Base-by-base conservation (phyloP, 2,329 filamentous ascomycete species). In the Colletotrichum tamarilloi region DNA sequence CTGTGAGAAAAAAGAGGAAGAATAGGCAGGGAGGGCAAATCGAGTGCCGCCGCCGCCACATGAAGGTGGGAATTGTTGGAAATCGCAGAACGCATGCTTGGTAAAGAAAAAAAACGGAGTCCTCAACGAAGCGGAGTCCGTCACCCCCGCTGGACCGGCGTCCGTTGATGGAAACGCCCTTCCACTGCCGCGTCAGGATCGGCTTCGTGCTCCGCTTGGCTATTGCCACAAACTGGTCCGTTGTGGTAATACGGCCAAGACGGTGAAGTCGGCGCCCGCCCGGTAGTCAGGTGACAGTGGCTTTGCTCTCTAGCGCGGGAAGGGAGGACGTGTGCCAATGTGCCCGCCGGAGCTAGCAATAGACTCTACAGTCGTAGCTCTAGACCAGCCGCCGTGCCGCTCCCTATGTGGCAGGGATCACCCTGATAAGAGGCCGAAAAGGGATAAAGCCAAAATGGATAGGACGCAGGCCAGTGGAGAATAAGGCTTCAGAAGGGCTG, bases 261-360 rank as follows among this genome's bases (percentile, higher is more conserved):
- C 70, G 52, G 60, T 59, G 58, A 30, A 42, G 53, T 57, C 70
- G 65, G 66, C 70, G 59, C 66, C 65, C 59, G 53, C 53, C 59
- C 42, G 55, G 35, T 52, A n/a, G 55, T 73, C 70, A 70, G 59
- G 55, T 72, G 70, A 38, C 46, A 55, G 65, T 69, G 67, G 55
- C 70, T 73, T 70, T 26, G 58, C 66, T 49, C 26, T 22, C 69
- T 64, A 59, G 70, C 55, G 66, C 69, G 66, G 65, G 38, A 69
- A 58, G 65, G 58, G 53, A 69, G 65, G 65, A 67, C 57, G 59
- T 46, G 38, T 63, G 59, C 65, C 38, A 65, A 62, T 30, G n/a
- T 49, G 38, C 28, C 57, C 57, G 30, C 14, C 46, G 22, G 46
- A 42, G 30, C 57, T 55, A 30, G 19, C 28, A 30, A 38, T 49